Percentiles rank a stretch among this genome's conserved stretches.
Conservation (phyloP, 2,329 filamentous ascomycete species). For the Aphanoascus verrucosus region DNA sequence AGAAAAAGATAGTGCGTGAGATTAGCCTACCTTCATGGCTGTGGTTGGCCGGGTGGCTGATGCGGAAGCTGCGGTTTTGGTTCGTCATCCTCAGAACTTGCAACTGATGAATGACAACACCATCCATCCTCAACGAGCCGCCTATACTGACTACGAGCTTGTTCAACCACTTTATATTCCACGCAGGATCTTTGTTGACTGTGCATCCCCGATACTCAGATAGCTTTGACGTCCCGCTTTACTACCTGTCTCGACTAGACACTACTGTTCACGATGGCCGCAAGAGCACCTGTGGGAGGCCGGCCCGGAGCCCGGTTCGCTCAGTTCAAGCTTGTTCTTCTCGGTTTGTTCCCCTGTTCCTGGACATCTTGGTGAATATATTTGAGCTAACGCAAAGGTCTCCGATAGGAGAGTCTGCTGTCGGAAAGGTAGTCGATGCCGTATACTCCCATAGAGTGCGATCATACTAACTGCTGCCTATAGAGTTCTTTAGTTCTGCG, state of each 20-base stretch:
- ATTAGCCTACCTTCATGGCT: neutral
- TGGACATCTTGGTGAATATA: conserved; percentile 22
- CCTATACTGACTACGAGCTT: neutral
- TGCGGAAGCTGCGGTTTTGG: conserved; percentile 11
- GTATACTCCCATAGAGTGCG: conserved; percentile 11
- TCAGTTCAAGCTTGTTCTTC: conserved; percentile 95
- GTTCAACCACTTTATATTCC: neutral
- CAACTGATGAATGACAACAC: conserved; percentile 8
- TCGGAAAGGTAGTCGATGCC: conserved; percentile 66
- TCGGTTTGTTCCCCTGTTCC: conserved; percentile 55
- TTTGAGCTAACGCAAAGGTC: conserved; percentile 16
- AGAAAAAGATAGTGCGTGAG: neutral
- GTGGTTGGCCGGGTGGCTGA: conserved; percentile 2
- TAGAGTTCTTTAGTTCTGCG: conserved; percentile 94
- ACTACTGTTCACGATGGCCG: conserved; percentile 54
- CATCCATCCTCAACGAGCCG: neutral
- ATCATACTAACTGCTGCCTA: conserved; percentile 25
- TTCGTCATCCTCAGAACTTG: conserved; percentile 12
- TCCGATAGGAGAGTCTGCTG: conserved; percentile 78
- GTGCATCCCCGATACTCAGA: neutral
- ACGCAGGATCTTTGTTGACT: neutral
- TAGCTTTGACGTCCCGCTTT: neutral
- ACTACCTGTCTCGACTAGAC: neutral
- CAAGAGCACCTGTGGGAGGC: conserved; percentile 64
- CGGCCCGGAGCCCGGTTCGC: conserved; percentile 71